Evolutionary conservation across 2,329 filamentous ascomycete species (phyloP).

Genomic region (Septoria petroselini): DNA sequence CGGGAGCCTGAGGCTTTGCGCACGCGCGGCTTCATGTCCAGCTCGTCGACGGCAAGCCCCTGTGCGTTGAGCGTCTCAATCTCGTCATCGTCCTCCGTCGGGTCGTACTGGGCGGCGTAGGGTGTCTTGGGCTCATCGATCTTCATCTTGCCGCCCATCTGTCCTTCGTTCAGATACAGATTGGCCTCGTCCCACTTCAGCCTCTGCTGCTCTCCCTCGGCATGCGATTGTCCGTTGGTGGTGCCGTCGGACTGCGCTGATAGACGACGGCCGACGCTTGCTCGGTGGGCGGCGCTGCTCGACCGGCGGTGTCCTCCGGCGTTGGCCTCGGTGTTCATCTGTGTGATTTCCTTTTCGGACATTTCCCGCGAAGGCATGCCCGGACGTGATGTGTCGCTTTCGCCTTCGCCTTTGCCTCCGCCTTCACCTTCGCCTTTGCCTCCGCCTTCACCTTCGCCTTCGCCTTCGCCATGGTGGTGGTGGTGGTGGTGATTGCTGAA

Average conservation of each 20-base stretch:
- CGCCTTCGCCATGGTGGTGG: too few relatives aligned
- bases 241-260: constrained; percentile 47
- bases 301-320: constrained; percentile 83
- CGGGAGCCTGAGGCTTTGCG: constrained; percentile 28
- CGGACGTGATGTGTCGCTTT: constrained; percentile 39
- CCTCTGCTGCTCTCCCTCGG: constrained; percentile 66
- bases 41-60: constrained; percentile 65
- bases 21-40: constrained; percentile 53
- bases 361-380: constrained; percentile 49
- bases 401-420: too few relatives aligned
- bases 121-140: constrained; percentile 98
- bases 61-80: constrained; percentile 63
- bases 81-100: constrained; percentile 81
- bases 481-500: constrained; percentile 34
- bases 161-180: constrained; percentile 93
- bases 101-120: constrained; percentile 89
- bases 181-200: constrained; percentile 99
- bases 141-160: constrained; percentile 95
- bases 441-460: too few relatives aligned
- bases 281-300: constrained; percentile 64
- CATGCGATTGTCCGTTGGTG: constrained; percentile 41
- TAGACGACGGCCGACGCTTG: constrained; percentile 68
- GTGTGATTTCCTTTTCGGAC: constrained; percentile 81
- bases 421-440: too few relatives aligned
- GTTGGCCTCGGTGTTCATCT: constrained; percentile 93